Percentiles rank a stretch among this genome's conserved stretches.
These are phyloP conservation scores for Lophium mytilinum DNA, from an alignment of 495 filamentous ascomycete genomes.

Conservation along the genomic window DNA sequence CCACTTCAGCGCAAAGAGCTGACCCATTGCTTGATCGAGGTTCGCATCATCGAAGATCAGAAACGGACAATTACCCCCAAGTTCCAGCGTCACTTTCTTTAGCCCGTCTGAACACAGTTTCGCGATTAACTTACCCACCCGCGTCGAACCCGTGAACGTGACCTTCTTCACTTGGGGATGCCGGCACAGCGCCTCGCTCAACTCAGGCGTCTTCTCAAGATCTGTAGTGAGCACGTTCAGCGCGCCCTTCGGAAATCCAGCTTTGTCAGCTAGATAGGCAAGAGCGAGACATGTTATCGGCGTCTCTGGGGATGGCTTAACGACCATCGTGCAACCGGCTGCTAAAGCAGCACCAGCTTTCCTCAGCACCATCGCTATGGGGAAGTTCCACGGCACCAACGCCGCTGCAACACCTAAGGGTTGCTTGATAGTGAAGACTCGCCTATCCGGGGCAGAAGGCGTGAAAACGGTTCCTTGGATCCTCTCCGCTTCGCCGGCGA, in stretches of 20 bases:
- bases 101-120: conserved; percentile 34
- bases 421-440: conserved; percentile 64
- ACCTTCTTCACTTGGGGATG: conserved; percentile 36
- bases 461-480: conserved; percentile 53
- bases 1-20: conserved; percentile 33
- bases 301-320: conserved; percentile 38
- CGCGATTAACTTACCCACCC: conserved; percentile 36
- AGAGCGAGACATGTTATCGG: conserved; percentile 34
- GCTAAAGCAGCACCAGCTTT: conserved; percentile 64
- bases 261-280: conserved; percentile 35
- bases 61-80: conserved; percentile 39
- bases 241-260: conserved; percentile 34
- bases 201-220: conserved; percentile 33
- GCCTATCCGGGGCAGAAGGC: conserved; percentile 49
- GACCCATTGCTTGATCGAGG: conserved; percentile 30
- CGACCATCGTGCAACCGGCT: conserved; percentile 50
- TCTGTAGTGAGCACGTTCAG: conserved; percentile 35
- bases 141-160: conserved; percentile 36
- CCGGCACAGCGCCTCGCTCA: conserved; percentile 35
- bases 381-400: conserved; percentile 57
- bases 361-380: conserved; percentile 51
- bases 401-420: conserved; percentile 58
- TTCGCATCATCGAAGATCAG: conserved; percentile 39
- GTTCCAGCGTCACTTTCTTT: conserved; percentile 38
- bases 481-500: conserved; percentile 57